Evolutionary conservation across 2,329 filamentous ascomycete genomes (phyloP), one percentile per base, ranked within the genome.

Genomic region (Sphaerulina vaccinii): DNA sequence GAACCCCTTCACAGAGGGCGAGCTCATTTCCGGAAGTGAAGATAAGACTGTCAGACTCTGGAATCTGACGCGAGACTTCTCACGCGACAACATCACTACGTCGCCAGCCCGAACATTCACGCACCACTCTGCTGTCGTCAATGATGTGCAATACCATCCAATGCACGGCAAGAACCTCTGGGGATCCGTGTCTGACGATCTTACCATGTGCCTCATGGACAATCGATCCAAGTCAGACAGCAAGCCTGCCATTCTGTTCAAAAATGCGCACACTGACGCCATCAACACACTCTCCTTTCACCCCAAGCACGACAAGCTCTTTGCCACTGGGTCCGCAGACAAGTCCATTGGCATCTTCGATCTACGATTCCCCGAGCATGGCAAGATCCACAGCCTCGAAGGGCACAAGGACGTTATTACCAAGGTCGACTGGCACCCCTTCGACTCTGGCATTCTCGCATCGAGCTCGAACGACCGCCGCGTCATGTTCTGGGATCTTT

Each of bases 281-380:
- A 91, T 99, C 71, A 99, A 99, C 69, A 87, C 90, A n/a, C 77
- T 99, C 21, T 86, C 93, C 0, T 99, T 96, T 75, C 96, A 96
- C 67, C 91, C 91, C 0, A 86, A 85, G 24, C 87, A 86, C n/a
- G 92, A 99, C 67, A 88, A 87, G 29, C 80, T 96, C 32, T 79
- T 99, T 33, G 93, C 91, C 8, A 97, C 93, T 0, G 93, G 90
- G 2, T 97, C 92, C 22, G 90, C 89, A 0, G 93, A 99, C 70
- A 95, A 96, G 75, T 93, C 90, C 0, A 88, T 99, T 56, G 92
- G 87, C 9, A 80, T 99, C 50, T 99, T 93, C 90, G 93, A 99
- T 73, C 74, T 99, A 55, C 86, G 93, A 59, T 70, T 69, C 59
- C 66, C 67, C 3, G 60, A 65, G 15, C 95, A 95, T 66, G 81